Conservation (phyloP, 2,329 filamentous ascomycete genomes). For the Thelonectria blattea region DNA sequence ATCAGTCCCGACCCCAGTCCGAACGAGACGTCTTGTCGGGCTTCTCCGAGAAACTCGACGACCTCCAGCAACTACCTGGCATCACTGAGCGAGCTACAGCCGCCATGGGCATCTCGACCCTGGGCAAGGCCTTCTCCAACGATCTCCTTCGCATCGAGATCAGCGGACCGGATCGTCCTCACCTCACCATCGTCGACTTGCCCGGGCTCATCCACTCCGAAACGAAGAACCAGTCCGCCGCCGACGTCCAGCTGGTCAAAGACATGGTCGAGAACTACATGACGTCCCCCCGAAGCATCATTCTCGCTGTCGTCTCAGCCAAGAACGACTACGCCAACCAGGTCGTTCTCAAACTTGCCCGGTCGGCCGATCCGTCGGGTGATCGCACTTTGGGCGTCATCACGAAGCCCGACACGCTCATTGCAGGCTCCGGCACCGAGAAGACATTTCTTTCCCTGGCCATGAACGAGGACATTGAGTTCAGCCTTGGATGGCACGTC, state of each 20-base stretch:
- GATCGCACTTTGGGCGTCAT: slow-evolving; percentile 62
- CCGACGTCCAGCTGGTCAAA: slow-evolving; percentile 52
- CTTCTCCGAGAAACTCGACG: slow-evolving; percentile 36
- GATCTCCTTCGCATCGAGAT: slow-evolving; percentile 59
- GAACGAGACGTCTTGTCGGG: slow-evolving; percentile 32
- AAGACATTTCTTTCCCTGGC: slow-evolving; percentile 49
- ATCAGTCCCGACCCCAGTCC: slow-evolving; percentile 32
- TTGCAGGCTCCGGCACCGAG: slow-evolving; percentile 47
- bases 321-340: slow-evolving; percentile 66
- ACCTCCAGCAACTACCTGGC: slow-evolving; percentile 26
- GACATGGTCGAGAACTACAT: slow-evolving; percentile 64
- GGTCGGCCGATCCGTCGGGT: slow-evolving; percentile 34
- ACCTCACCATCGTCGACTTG: slow-evolving; percentile 66
- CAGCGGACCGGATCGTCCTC: slow-evolving; percentile 53
- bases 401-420: slow-evolving; percentile 59
- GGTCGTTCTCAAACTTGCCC: slow-evolving; percentile 56
- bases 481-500: slow-evolving; percentile 61
- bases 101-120: slow-evolving; percentile 55
- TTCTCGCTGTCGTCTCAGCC: slow-evolving; percentile 64
- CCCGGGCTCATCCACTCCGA: slow-evolving; percentile 61
- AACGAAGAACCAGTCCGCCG: slow-evolving; percentile 52
- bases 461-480: slow-evolving; percentile 52
- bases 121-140: slow-evolving; percentile 48
- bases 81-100: slow-evolving; percentile 49
- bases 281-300: slow-evolving; percentile 60